Evolutionary conservation across 2,329 filamentous ascomycete species (phyloP).

Genomic region (Botrytis medusae): DNA sequence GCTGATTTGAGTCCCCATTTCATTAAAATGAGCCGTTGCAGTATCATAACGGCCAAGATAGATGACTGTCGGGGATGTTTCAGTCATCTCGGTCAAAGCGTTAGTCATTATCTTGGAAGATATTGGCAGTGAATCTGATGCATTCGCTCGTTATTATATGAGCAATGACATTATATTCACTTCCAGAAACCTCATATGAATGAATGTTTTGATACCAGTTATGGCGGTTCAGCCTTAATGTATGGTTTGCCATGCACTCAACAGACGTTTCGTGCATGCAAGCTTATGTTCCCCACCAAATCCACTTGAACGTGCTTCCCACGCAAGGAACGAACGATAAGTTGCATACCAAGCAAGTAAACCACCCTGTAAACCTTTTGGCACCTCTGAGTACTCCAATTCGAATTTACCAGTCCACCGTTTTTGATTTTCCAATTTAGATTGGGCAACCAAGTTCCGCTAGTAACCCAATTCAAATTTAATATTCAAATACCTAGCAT

Average conservation of each 20-base stretch:
- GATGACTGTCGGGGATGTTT: background rate
- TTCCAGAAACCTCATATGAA: background rate
- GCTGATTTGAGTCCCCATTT: background rate
- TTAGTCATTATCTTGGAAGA: background rate
- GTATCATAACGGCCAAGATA: background rate
- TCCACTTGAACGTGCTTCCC: background rate
- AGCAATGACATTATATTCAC: background rate
- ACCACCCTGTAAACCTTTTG: background rate
- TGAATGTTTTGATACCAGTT: background rate
- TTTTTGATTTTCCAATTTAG: background rate
- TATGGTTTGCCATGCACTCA: background rate
- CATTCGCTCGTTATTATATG: background rate
- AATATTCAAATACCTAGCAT: background rate
- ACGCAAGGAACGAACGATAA: background rate
- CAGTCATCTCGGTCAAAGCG: background rate
- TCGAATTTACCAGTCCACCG: background rate
- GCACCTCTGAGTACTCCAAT: background rate
- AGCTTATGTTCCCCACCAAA: constrained; percentile 1
- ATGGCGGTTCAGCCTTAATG: background rate
- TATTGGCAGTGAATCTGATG: background rate
- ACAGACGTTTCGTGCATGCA: background rate
- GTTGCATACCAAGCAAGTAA: background rate
- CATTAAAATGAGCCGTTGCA: constrained; percentile 4
- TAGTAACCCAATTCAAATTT: background rate
- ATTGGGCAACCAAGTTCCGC: background rate